Percentiles rank a stretch among this genome's conserved stretches.
Conservation (phyloP, 1,284 basidiomycete genomes). For the Sporisorium iseilematis-ciliati region DNA sequence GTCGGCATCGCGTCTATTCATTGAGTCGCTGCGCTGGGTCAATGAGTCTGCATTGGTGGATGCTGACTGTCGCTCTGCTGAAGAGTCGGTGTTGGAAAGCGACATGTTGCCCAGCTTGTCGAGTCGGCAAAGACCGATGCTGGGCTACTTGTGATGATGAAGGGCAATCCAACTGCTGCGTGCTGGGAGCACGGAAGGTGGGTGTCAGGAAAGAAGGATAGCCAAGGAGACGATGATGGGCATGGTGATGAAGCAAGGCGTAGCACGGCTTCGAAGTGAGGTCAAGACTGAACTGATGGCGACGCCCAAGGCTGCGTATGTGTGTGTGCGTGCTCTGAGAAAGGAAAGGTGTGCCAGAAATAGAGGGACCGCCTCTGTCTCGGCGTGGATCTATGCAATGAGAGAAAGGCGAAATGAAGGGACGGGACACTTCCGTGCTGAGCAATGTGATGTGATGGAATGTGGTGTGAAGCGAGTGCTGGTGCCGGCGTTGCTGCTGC, state of each 20-base stretch:
- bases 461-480: neutral
- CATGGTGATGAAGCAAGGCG: constrained; percentile 14
- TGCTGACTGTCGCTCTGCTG: constrained; percentile 12
- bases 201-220: constrained; percentile 10
- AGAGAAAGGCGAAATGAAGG: constrained; percentile 13
- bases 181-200: neutral
- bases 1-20: constrained; percentile 6
- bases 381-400: neutral
- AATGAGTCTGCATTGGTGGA: constrained; percentile 6
- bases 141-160: constrained; percentile 3
- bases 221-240: constrained; percentile 1
- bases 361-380: neutral
- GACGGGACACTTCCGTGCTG: constrained; percentile 1
- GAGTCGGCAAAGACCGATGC: constrained; percentile 1
- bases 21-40: neutral
- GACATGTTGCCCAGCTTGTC: constrained; percentile 25
- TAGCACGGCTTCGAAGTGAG: neutral
- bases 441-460: neutral
- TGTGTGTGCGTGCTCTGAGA: neutral
- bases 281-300: neutral
- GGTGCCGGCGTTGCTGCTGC: neutral
- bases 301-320: neutral
- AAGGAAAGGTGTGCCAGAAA: neutral
- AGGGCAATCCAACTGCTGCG: constrained; percentile 9
- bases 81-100: constrained; percentile 14